These are phyloP conservation scores for Fusarium verticillioides DNA, from an alignment of 2,329 filamentous ascomycete genomes.

Conservation along the genomic window DNA sequence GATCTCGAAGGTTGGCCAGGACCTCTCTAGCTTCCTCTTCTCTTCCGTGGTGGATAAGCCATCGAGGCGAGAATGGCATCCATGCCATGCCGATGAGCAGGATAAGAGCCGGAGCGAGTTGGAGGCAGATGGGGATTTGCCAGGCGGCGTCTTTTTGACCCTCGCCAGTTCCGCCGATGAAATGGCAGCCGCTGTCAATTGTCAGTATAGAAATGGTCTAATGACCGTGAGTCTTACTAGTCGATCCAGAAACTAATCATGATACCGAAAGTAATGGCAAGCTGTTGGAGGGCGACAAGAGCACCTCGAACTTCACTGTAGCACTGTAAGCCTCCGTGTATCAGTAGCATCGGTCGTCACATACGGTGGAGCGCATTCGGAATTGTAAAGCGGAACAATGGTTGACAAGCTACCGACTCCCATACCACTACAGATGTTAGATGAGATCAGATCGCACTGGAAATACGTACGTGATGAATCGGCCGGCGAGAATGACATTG, in stretches of 20 bases:
- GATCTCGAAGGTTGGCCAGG: slow-evolving; percentile 70
- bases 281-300: slow-evolving; percentile 60
- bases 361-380: slow-evolving; percentile 57
- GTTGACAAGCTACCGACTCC: slow-evolving; percentile 76
- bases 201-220: fast-evolving
- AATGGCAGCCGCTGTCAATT: slow-evolving; percentile 65
- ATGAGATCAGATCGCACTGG: fast-evolving
- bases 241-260: slow-evolving; percentile 74
- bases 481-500: slow-evolving; percentile 73
- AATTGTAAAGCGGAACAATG: slow-evolving; percentile 69
- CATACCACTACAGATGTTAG: slow-evolving; percentile 59
- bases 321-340: neutral
- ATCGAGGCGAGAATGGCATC: slow-evolving; percentile 83
- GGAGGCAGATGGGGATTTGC: slow-evolving; percentile 78
- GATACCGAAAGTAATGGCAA: slow-evolving; percentile 70
- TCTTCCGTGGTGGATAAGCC: slow-evolving; percentile 76
- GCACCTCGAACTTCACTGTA: slow-evolving; percentile 53
- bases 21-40: slow-evolving; percentile 74
- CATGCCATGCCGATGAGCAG: slow-evolving; percentile 78
- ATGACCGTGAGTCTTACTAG: slow-evolving; percentile 51
- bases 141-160: slow-evolving; percentile 75
- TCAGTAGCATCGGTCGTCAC: neutral
- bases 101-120: slow-evolving; percentile 73
- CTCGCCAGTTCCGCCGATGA: slow-evolving; percentile 66
- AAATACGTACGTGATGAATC: slow-evolving; percentile 70